Base-by-base conservation (phyloP, 1,284 basidiomycete species). In the Puccinia novopanici region DNA sequence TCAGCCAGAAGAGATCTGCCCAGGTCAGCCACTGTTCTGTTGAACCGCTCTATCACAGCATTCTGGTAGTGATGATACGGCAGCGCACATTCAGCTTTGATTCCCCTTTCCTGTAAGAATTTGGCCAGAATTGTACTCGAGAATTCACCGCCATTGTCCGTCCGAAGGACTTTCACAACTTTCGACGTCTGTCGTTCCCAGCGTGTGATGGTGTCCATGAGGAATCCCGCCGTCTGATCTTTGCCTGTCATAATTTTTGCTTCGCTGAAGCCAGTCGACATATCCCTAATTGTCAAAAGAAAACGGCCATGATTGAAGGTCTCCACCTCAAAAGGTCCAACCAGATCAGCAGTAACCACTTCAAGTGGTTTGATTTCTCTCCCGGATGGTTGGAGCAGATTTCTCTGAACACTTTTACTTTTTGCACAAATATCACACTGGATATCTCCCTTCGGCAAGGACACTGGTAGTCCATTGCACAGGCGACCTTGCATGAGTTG, bases 11-110 rank as follows among this genome's bases (percentile, higher is more conserved):
- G 0, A 17, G 74, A 27, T 0, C 74, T 10, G 0, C 40, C 74
- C 55, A 75, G 63, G 3, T 65, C 74, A 1, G 12, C 9, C 27
- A 75, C 1, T n/a, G 59, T 75, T n/a, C 74, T 45, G 59, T 63
- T 75, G 40, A 50, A 48, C 42, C 50, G 50, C 61, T 63, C 61
- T 37, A 61, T 52, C n/a, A 13, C 34, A n/a, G 6, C 40, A n/a
- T n/a, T n/a, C n/a, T n/a, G n/a, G n/a, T n/a, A n/a, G n/a, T n/a
- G n/a, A n/a, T n/a, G n/a, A n/a, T 75, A 65, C 3, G 74, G 57
- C 13, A 61, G 37, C 0, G 45, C 40, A 15, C 30, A 27, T 34
- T 75, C 55, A 3, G 42, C 24, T 2, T 17, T 63, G 22, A 75
- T 75, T 2, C 73, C 57, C 8, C 40, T n/a, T 12, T 40, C 17